A percentile compares a stretch with the other conserved stretches of the same genome.
These are phyloP conservation scores for Bipolaris bicolor DNA, from an alignment of 2,329 filamentous ascomycete species.

Conservation along the genomic window DNA sequence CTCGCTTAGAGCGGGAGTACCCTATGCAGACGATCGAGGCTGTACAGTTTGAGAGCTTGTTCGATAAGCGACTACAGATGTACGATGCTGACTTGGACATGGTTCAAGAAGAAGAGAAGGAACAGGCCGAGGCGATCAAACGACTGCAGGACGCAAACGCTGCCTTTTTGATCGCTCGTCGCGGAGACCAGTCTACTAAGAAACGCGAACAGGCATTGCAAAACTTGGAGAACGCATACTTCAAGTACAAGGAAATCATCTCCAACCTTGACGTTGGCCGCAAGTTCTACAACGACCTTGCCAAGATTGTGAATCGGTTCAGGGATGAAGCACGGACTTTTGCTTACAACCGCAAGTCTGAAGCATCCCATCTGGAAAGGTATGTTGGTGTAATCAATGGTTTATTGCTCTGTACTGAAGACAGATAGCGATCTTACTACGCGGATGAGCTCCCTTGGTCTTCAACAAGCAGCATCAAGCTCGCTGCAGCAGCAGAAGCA, in stretches of 20 bases:
- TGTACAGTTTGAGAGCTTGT: conserved; percentile 90
- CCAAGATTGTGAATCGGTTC: conserved; percentile 83
- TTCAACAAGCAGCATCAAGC: conserved; percentile 53
- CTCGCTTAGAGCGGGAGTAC: conserved; percentile 82
- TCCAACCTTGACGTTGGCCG: conserved; percentile 88
- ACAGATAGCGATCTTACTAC: conserved; percentile 60
- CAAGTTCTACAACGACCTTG: conserved; percentile 97
- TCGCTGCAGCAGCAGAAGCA: conserved; percentile 55
- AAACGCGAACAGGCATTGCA: conserved; percentile 89
- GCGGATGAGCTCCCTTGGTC: conserved; percentile 64
- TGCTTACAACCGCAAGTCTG: conserved; percentile 78
- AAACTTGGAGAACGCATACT: conserved; percentile 85
- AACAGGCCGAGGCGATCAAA: conserved; percentile 74
- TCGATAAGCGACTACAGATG: conserved; percentile 78
- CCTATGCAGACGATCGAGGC: conserved; percentile 84
- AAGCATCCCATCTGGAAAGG: conserved; percentile 80
- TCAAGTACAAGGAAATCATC: conserved; percentile 95
- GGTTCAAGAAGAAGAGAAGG: conserved; percentile 71
- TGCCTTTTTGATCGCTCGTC: conserved; percentile 75
- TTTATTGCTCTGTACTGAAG: conserved; percentile 16
- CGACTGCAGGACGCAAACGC: conserved; percentile 77
- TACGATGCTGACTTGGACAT: conserved; percentile 81
- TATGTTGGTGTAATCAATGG: conserved; percentile 52
- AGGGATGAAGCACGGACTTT: conserved; percentile 80
- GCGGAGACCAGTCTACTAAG: conserved; percentile 68